phyloP scores from a whole-genome alignment of 2,329 filamentous ascomycete genomes.

The Penicillium nordicum region DNA sequence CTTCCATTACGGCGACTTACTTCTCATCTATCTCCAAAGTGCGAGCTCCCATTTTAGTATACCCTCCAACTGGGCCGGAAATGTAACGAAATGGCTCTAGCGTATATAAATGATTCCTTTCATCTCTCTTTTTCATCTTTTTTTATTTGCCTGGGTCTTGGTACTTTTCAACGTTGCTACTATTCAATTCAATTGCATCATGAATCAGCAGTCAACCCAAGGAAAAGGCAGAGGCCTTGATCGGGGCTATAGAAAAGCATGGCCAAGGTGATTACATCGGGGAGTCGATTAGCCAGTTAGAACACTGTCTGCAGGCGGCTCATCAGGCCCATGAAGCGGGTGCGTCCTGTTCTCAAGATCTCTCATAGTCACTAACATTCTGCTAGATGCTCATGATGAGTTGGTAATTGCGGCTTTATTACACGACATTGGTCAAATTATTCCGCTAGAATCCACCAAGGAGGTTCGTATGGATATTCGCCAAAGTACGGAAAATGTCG shows the following conservation, averaged over 20 bases:
- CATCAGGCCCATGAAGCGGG: slow-evolving; percentile 29
- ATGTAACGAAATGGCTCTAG: background rate
- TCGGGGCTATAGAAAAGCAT: slow-evolving; percentile 28
- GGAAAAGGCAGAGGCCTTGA: slow-evolving; percentile 19
- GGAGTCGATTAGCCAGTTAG: slow-evolving; percentile 35
- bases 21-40: background rate
- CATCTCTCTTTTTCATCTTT: background rate
- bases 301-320: slow-evolving; percentile 34
- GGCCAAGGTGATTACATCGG: slow-evolving; percentile 36
- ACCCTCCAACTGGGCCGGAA: background rate
- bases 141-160: background rate
- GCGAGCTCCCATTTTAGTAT: background rate
- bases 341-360: background rate
- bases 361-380: background rate
- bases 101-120: background rate
- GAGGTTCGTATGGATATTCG: slow-evolving; percentile 29
- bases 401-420: slow-evolving; percentile 40
- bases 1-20: background rate
- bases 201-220: slow-evolving; percentile 7
- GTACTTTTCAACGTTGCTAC: background rate
- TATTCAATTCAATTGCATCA: background rate
- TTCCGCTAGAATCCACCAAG: slow-evolving; percentile 33
- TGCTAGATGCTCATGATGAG: slow-evolving; percentile 19
- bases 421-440: slow-evolving; percentile 45
- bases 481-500: slow-evolving; percentile 30